Evolutionary conservation across 2,329 filamentous ascomycete species (phyloP), one percentile per base, ranked within the genome.

Genomic region (Xylaria sp.): DNA sequence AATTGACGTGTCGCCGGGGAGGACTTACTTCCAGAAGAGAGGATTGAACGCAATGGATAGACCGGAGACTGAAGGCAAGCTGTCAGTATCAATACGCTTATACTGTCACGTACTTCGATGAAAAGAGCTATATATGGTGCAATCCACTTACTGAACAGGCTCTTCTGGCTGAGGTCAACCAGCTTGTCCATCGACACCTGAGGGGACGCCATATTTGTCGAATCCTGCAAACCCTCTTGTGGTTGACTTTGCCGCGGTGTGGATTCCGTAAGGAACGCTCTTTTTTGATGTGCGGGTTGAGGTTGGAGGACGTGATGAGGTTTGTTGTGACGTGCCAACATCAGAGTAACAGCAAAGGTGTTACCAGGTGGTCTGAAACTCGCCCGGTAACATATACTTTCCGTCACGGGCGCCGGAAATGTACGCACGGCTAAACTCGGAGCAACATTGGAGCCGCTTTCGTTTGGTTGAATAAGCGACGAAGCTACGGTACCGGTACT

Each of bases 1-100:
- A 11, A 30, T 30, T 2, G 44, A 16, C 11, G 52, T 44, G 53
- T 49, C 34, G 30, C 19, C 11, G n/a, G 51, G 18, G 59, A 46
- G 50, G 61, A 83, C 90, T 80, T 82, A 96, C 92, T 99, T 99
- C 94, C 94, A 99, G 76, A 97, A 97, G n/a, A 94, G 88, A 19
- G 94, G 94, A 76, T 99, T 99, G 78, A 99, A 97, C 53, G 88
- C 83, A 76, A 99, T 96, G 56, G 90, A 84, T 58, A 80, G 82
- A 52, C 87, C 90, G 67, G 91, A 90, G 67, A 94, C 92, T 96
- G 57, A 51, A 49, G 57, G 46, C 42, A 57, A 54, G 44, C 53
- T 58, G 68, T 64, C 46, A 69, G 58, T 57, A 23, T 57, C 54
- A 55, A 35, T 55, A 34, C 19, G 42, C 39, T 30, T 39, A 18